Evolutionary conservation across 2,329 filamentous ascomycete genomes (phyloP).

Genomic region (Penicillium brevicompactum): DNA sequence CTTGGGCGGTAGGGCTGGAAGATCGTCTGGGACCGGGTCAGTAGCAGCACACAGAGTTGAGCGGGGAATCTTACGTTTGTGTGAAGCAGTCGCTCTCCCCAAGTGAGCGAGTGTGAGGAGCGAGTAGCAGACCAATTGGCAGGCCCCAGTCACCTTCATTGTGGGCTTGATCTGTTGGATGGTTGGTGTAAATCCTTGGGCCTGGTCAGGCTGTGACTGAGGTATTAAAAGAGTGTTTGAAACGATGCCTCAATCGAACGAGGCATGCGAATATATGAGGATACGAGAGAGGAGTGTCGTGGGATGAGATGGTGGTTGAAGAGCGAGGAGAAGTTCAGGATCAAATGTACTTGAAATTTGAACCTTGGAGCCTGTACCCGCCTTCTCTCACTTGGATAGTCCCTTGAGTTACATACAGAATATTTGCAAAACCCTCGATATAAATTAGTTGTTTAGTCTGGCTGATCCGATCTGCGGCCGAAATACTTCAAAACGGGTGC

Average conservation of each 20-base stretch:
- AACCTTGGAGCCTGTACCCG: too few relatives aligned
- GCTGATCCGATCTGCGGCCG: too few relatives aligned
- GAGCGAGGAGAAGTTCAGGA: too few relatives aligned
- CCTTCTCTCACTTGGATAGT: too few relatives aligned
- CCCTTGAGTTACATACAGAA: too few relatives aligned
- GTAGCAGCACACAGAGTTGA: not conserved
- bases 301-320: not conserved
- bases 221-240: not conserved
- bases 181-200: not conserved
- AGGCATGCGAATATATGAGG: not conserved
- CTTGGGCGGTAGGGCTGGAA: conserved; percentile 2
- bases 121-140: not conserved
- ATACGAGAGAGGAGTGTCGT: not conserved
- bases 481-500: too few relatives aligned
- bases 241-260: not conserved
- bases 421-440: too few relatives aligned
- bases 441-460: too few relatives aligned
- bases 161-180: not conserved
- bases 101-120: not conserved
- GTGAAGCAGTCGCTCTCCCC: not conserved
- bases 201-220: not conserved
- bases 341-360: too few relatives aligned
- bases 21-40: not conserved
- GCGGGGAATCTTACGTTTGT: not conserved
- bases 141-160: not conserved